Evolutionary conservation across 1,284 basidiomycete species (phyloP).

Genomic region (Laetiporus sulphureus): DNA sequence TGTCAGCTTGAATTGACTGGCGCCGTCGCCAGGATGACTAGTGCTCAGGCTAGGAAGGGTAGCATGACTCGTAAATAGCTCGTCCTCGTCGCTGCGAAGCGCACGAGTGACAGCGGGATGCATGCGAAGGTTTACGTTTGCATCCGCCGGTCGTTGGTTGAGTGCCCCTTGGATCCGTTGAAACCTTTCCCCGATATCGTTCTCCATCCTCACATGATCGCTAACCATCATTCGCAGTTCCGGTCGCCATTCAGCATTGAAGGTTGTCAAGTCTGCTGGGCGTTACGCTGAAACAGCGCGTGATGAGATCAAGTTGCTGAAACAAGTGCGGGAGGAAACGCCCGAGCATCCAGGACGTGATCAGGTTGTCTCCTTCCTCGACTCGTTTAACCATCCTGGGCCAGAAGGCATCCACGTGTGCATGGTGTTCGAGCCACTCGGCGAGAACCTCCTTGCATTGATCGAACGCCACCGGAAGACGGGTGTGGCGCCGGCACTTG

Average conservation of each 20-base stretch:
- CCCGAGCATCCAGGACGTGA: conserved; percentile 61
- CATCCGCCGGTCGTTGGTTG: too few species aligned
- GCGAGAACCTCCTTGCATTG: conserved; percentile 80
- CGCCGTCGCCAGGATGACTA: too few species aligned
- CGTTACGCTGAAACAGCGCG: conserved; percentile 84
- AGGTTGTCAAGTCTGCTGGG: conserved; percentile 87
- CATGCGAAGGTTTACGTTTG: too few species aligned
- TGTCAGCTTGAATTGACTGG: too few species aligned
- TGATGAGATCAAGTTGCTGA: conserved; percentile 86
- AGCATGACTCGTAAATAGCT: too few species aligned
- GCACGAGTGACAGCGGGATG: too few species aligned
- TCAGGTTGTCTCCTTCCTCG: conserved; percentile 81
- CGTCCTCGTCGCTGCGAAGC: too few species aligned
- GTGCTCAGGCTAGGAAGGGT: too few species aligned
- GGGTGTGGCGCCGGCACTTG: conserved; percentile 74
- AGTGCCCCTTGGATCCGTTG: too few species aligned
- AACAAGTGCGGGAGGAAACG: conserved; percentile 69
- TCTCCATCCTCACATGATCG: too few species aligned
- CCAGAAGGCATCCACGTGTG: conserved; percentile 76
- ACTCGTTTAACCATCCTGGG: conserved; percentile 69
- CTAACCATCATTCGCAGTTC: conserved; percentile 33
- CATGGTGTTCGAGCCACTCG: conserved; percentile 88
- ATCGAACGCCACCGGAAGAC: conserved; percentile 85
- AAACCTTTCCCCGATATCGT: too few species aligned
- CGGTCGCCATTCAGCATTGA: conserved; percentile 79